Evolutionary conservation across 768 basidiomycete genomes (phyloP).

Genomic region (Tubosaeta sp.): DNA sequence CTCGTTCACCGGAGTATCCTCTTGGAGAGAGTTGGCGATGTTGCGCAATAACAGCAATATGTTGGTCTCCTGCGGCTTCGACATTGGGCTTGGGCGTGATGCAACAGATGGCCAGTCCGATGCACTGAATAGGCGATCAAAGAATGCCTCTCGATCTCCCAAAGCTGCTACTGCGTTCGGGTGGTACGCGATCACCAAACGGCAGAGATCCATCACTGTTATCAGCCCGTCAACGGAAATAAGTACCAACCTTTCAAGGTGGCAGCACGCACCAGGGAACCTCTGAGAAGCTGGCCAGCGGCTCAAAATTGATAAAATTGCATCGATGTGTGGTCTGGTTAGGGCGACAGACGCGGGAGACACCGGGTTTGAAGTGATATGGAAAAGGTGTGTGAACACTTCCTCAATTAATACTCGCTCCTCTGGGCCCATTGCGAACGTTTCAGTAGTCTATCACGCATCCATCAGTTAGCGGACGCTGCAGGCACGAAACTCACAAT

Average conservation of each 20-base stretch:
- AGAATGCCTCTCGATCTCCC: conserved; percentile 46
- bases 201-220: conserved; percentile 80
- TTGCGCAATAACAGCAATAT: conserved; percentile 74
- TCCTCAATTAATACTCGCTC: conserved; percentile 59
- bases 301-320: conserved; percentile 58
- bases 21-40: conserved; percentile 75
- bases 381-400: conserved; percentile 54
- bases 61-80: conserved; percentile 81
- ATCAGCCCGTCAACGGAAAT: not conserved
- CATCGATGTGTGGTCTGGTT: conserved; percentile 51
- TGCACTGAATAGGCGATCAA: conserved; percentile 60
- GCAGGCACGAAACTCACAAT: conserved; percentile 45
- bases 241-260: not conserved
- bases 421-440: conserved; percentile 66
- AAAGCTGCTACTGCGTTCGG: conserved; percentile 47
- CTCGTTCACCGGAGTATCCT: conserved; percentile 39
- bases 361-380: conserved; percentile 39
- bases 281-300: conserved; percentile 72
- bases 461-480: not conserved
- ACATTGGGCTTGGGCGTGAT: conserved; percentile 50
- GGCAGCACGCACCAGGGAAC: conserved; percentile 55
- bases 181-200: conserved; percentile 66
- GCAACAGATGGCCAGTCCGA: conserved; percentile 53
- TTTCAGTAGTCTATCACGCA: conserved; percentile 54
- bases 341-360: conserved; percentile 30